phyloP scores from a whole-genome alignment of 352 stramenopile species.

The Phytopythium cucurbitacearum region DNA sequence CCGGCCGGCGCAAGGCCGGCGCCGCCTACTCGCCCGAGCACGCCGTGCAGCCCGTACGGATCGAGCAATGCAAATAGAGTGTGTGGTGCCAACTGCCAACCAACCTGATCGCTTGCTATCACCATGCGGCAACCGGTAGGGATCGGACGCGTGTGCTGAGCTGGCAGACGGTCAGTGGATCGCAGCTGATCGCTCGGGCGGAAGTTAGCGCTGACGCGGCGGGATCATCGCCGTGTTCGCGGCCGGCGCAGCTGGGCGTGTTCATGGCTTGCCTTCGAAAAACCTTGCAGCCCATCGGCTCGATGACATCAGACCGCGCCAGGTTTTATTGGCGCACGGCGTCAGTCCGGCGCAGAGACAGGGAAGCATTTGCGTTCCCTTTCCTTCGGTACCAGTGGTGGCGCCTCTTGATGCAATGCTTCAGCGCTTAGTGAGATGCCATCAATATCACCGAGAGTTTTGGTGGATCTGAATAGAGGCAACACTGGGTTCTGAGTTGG shows the following conservation, averaged over 20 bases:
- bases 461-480: too few relatives aligned
- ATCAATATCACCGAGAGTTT: too few relatives aligned
- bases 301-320: constrained; percentile 2
- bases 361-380: not conserved
- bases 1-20: constrained; percentile 19
- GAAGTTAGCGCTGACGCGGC: constrained; percentile 1
- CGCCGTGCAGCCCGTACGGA: constrained; percentile 24
- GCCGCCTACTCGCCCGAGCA: constrained; percentile 25
- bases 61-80: constrained; percentile 17
- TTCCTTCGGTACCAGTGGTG: not conserved
- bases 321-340: not conserved
- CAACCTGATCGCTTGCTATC: too few relatives aligned
- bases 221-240: not conserved
- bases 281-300: not conserved
- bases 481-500: too few relatives aligned
- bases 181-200: not conserved
- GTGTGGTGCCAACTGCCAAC: too few relatives aligned
- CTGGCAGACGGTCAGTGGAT: too few relatives aligned
- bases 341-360: not conserved
- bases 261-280: constrained; percentile 2
- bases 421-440: not conserved
- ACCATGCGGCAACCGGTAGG: too few relatives aligned
- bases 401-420: not conserved
- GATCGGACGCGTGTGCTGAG: too few relatives aligned
- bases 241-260: not conserved